These are phyloP conservation scores for Spencermartinsiella ligniputridi DNA, from an alignment of 1,139 yeast genomes.

Conservation along the genomic window DNA sequence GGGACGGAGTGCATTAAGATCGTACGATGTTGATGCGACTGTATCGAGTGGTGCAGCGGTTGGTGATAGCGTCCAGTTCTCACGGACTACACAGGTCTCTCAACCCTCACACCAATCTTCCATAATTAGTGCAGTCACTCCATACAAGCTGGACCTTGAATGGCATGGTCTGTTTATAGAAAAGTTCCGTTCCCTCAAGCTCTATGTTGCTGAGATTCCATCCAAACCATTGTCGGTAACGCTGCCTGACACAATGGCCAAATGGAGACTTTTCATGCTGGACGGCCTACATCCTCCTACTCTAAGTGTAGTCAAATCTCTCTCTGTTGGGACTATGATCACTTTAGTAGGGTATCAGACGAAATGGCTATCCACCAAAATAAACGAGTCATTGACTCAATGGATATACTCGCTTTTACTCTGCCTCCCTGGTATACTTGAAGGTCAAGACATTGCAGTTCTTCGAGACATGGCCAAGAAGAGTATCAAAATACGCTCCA, in stretches of 20 bases:
- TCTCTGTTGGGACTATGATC: conserved; percentile 20
- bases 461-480: conserved; percentile 41
- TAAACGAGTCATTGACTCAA: conserved; percentile 17
- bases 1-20: conserved; percentile 11
- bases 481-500: conserved; percentile 27
- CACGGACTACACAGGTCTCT: not conserved
- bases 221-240: not conserved
- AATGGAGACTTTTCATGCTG: conserved; percentile 23
- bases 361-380: conserved; percentile 26
- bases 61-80: not conserved
- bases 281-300: conserved; percentile 12
- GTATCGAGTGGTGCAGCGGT: not conserved
- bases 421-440: conserved; percentile 36
- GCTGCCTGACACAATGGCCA: conserved; percentile 23
- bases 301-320: conserved; percentile 8
- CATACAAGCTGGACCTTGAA: conserved; percentile 11
- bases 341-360: conserved; percentile 25
- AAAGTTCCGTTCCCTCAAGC: conserved; percentile 14
- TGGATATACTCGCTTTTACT: conserved; percentile 41
- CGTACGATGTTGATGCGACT: conserved; percentile 8
- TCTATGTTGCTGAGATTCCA: not conserved
- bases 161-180: conserved; percentile 18
- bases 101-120: not conserved
- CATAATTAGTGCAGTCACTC: not conserved
- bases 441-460: conserved; percentile 37